Conservation (phyloP, 371 early-diverging fungal genomes). For the Mortierella sp. region DNA sequence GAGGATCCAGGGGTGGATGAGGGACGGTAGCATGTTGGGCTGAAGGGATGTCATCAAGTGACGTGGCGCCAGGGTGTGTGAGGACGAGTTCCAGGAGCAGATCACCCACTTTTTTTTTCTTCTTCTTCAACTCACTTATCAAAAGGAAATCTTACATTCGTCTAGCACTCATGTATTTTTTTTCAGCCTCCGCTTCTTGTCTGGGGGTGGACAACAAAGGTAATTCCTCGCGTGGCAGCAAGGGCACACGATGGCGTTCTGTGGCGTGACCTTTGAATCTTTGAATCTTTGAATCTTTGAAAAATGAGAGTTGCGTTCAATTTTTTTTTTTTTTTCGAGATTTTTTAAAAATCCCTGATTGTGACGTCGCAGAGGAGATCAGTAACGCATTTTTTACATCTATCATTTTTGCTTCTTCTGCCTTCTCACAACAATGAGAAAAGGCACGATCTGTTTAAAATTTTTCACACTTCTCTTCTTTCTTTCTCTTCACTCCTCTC, state of each 20-base stretch:
- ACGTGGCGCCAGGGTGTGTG: background rate
- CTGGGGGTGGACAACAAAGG: no score
- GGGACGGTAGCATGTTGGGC: background rate
- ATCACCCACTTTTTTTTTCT: background rate
- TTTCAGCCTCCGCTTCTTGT: no score
- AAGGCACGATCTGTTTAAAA: background rate
- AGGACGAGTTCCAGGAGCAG: background rate
- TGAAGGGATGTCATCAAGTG: background rate
- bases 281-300: no score
- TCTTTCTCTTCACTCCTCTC: background rate
- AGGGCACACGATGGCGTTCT: no score
- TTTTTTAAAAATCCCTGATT: background rate
- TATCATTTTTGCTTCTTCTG: background rate
- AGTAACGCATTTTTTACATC: background rate
- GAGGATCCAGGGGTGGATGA: background rate
- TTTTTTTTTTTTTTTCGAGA: no score
- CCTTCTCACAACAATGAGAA: background rate
- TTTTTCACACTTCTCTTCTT: background rate
- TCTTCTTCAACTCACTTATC: background rate
- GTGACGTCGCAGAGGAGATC: background rate
- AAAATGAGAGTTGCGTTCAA: background rate
- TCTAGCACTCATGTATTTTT: background rate
- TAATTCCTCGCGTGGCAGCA: no score
- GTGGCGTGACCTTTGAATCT: no score
- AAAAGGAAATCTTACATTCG: background rate